These are phyloP conservation scores for Phialocephala sp. DNA, from an alignment of 2,329 filamentous ascomycete species.

Conservation along the genomic window DNA sequence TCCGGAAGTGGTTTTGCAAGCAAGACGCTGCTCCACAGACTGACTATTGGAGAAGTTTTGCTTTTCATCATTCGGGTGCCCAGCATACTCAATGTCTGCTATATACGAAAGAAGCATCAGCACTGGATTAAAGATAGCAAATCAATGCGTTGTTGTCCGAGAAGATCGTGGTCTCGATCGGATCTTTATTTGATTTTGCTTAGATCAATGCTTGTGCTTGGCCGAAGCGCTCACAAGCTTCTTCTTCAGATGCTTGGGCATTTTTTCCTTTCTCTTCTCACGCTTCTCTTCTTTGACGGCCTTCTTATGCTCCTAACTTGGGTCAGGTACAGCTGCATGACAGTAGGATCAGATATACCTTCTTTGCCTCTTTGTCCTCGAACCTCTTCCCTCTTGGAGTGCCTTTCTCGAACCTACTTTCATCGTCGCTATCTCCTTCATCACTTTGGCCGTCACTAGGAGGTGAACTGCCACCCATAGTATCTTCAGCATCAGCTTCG, in stretches of 20 bases:
- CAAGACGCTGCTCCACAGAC: slow-evolving; percentile 33
- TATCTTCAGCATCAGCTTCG: slow-evolving; percentile 48
- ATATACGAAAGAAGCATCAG: not conserved
- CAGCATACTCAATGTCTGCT: not conserved
- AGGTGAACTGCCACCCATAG: slow-evolving; percentile 47
- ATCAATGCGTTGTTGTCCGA: not conserved
- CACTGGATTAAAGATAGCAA: not conserved
- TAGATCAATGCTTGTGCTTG: slow-evolving; percentile 41
- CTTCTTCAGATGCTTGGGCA: slow-evolving; percentile 96
- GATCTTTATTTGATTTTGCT: slow-evolving; percentile 10
- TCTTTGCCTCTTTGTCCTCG: slow-evolving; percentile 90
- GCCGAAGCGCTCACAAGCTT: slow-evolving; percentile 67
- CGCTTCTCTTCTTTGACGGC: slow-evolving; percentile 95
- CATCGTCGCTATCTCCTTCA: slow-evolving; percentile 53
- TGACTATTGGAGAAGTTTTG: slow-evolving; percentile 30
- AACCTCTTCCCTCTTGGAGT: slow-evolving; percentile 81
- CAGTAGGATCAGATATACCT: slow-evolving; percentile 50
- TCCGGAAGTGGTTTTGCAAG: slow-evolving; percentile 34
- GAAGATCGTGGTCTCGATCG: not conserved
- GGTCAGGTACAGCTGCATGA: slow-evolving; percentile 17
- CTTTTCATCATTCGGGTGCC: slow-evolving; percentile 39
- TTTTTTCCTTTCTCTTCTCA: slow-evolving; percentile 92
- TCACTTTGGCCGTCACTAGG: slow-evolving; percentile 49
- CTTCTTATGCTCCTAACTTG: slow-evolving; percentile 72
- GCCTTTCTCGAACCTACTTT: slow-evolving; percentile 67